Conservation (phyloP, 2,329 filamentous ascomycete species). For the Didymella keratinophila region DNA sequence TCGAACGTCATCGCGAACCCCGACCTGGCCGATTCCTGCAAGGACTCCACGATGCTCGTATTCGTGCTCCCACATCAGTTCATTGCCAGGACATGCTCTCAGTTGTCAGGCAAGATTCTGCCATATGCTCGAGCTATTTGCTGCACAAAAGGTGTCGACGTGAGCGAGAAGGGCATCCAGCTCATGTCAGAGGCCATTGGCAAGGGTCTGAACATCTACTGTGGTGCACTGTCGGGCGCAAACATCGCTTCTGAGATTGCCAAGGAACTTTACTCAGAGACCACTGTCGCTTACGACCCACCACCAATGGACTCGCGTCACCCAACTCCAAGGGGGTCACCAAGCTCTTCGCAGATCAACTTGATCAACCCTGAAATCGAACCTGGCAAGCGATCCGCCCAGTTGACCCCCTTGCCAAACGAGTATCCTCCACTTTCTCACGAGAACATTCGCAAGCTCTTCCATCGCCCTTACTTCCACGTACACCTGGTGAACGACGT, state of each 20-base stretch:
- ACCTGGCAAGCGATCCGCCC: constrained; percentile 68
- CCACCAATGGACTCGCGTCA: constrained; percentile 85
- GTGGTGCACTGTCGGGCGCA: constrained; percentile 91
- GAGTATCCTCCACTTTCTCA: constrained; percentile 91
- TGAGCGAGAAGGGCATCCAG: constrained; percentile 82
- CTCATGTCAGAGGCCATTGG: constrained; percentile 97
- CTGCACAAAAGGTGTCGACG: constrained; percentile 98
- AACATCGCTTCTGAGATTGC: constrained; percentile 97
- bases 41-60: constrained; percentile 84
- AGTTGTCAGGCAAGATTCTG: constrained; percentile 85
- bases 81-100: constrained; percentile 83
- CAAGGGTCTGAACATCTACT: constrained; percentile 91
- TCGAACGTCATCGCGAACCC: constrained; percentile 85
- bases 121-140: constrained; percentile 93
- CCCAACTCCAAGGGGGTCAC: constrained; percentile 65
- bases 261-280: constrained; percentile 95
- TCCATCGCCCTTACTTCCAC: constrained; percentile 97
- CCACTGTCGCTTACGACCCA: constrained; percentile 94
- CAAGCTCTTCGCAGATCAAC: constrained; percentile 59
- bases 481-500: constrained; percentile 93
- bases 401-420: constrained; percentile 76
- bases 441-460: constrained; percentile 80
- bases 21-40: constrained; percentile 79
- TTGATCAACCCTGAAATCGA: constrained; percentile 61
- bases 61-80: constrained; percentile 99